Evolutionary conservation across 2,329 filamentous ascomycete genomes (phyloP), one percentile per base, ranked within the genome.

Genomic region (Xylaria multiplex): DNA sequence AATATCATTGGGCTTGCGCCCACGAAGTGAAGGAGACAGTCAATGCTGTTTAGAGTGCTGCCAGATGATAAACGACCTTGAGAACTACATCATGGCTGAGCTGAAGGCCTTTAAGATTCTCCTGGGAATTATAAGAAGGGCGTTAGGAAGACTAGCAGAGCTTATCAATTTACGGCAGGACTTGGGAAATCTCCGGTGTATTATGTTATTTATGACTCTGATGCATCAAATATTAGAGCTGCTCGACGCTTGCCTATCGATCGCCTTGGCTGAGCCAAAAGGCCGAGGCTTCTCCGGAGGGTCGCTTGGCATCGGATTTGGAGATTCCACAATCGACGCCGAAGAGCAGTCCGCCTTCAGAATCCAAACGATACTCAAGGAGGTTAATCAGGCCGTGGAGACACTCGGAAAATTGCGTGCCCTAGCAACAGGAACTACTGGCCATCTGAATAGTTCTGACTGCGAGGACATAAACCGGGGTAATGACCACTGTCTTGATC

Each of bases 191-290:
- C 49, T 55, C 3, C 66, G 66, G 14, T 69, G 64, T 24, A n/a
- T 61, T 8, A 59, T 66, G 59, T 45, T 69, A 14, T 57, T 69
- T 35, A 58, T 7, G 0, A 66, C 66, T 2, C 42, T 69, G 14
- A 59, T 69, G 63, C 60, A 66, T n/a, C 63, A 69, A 32, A 61
- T 69, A 16, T 24, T 69, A 9, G 66, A 66, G 22, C 52, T 69
- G 9, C 16, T 46, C 4, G 43, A 46, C n/a, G 19, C 43, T 46
- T 46, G 35, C 35, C 35, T 8, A 6, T 37, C 35, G 6, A 37
- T 4, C 11, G 35, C 6, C 35, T 3, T 37, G 8, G 35, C 35
- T 7, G 35, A 37, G 35, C 4, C 7, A 2, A 37, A 37, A 37
- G 11, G 8, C 6, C 35, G 35, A 37, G 35, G 35, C 2, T 37